phyloP scores from a whole-genome alignment of 2,329 filamentous ascomycete species.

The Ceratocystis diversiconidia region DNA sequence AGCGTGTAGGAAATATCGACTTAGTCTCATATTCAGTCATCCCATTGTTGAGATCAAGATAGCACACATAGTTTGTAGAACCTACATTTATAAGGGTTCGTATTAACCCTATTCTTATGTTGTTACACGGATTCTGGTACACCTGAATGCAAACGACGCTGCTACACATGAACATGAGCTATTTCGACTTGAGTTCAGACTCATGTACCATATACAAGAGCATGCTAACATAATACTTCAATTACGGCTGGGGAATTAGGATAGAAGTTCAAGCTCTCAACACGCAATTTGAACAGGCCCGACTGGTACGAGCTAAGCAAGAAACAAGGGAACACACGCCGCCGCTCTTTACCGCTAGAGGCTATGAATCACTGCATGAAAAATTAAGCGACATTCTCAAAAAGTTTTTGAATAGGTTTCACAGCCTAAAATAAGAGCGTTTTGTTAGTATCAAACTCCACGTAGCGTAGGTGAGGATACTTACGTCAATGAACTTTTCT shows the following conservation, averaged over 20 bases:
- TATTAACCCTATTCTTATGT: not conserved
- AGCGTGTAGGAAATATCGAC: no score
- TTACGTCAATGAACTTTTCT: conserved; percentile 82
- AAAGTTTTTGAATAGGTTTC: conserved; percentile 74
- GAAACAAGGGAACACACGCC: not conserved
- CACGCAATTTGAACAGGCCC: not conserved
- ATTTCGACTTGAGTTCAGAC: not conserved
- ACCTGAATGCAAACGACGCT: not conserved
- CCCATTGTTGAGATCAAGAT: no score
- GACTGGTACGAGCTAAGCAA: conserved; percentile 12
- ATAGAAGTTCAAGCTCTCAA: not conserved
- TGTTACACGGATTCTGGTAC: not conserved
- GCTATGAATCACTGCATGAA: not conserved
- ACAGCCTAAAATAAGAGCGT: conserved; percentile 44
- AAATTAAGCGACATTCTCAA: conserved; percentile 52
- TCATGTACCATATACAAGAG: not conserved
- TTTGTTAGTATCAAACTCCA: conserved; percentile 7
- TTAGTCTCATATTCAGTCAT: no score
- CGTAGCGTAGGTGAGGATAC: conserved; percentile 24
- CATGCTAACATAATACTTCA: not conserved
- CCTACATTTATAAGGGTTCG: not conserved
- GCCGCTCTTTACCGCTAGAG: not conserved
- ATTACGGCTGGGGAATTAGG: not conserved
- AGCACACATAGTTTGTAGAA: no score
- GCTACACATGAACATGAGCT: not conserved